Base-by-base conservation (phyloP, 2,329 filamentous ascomycete species). In the Fusarium irregulare region DNA sequence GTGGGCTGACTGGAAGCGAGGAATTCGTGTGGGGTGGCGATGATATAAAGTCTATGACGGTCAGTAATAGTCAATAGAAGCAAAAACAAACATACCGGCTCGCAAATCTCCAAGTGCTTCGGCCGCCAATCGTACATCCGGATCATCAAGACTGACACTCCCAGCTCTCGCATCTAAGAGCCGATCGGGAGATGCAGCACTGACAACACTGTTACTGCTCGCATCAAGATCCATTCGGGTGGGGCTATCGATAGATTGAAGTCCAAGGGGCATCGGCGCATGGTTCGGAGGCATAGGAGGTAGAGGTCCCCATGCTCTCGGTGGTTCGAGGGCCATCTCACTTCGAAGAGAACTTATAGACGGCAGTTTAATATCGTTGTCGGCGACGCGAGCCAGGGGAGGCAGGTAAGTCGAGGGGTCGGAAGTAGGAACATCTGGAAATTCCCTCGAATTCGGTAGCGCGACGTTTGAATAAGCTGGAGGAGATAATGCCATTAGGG, bases 31-130 rank as follows among this genome's bases (percentile, higher is more conserved):
- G 81, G 7, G 85, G 84, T 13, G 90, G 89, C 18, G 89, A 91
- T 56, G 90, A 90, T 49, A 90, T 85, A 68, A 90, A 92, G 75
- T 92, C 89, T 91, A 69, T 21, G 25, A 49, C 27, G 16, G n/a
- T 75, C 47, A 76, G 71, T 59, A 44, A 63, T 55, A 45, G 54
- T 63, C 57, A 30, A n/a, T 2, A 25, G 23, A 13, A 3, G 13
- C 2, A 16, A 12, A 23, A 32, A 10, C 3, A 54, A 64, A 64
- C 60, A 57, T 59, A 93, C 92, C 91, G 74, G 91, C 89, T 80
- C 90, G 86, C 64, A 94, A 84, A 72, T 93, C 91, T 50, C 92
- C 91, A 16, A 94, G 82, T 10, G 92, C 92, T 79, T 94, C 91
- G 30, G 92, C 92, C 25, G 92, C 92, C 72, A 91, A 83, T 44